Evolutionary conservation across 345 rosid genomes (phyloP), one percentile per base, ranked within the genome.

Genomic region (Populus simonii): DNA sequence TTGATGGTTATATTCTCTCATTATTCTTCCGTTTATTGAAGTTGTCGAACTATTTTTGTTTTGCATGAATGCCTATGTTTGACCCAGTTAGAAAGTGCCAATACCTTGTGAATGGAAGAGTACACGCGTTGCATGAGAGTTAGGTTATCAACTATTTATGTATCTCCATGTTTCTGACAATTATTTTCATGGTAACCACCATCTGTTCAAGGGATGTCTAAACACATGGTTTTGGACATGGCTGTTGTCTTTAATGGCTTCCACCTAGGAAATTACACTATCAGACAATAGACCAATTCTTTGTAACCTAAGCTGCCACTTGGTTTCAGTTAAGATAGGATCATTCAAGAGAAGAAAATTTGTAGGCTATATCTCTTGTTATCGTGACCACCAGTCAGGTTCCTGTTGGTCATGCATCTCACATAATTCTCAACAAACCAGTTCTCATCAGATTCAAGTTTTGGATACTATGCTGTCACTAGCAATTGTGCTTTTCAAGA

Each of bases 1-100:
- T 96, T 82, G 98, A 96, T 87, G 99, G 99, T 96, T 80, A 87
- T 92, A 75, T 78, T 81, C 71, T 53, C 71, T 83, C 35, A 71
- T 11, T 43, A 36, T 73, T 79, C 4, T 55, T 39, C 69, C 47
- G 76, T 73, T 45, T 41, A 18, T 59, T 66, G 68, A 18, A 51
- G 57, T 71, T 57, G 45, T 61, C 9, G 72, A 78, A 23, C 71
- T 74, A 23, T 73, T 11, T 45, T 8, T 22, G 41, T 61, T 70
- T 9, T 62, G 53, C 62, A 68, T 62, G 71, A 45, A 38, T 59
- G 25, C 33, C 5, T 72, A 18, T 77, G 43, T 39, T 69, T 65
- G 73, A 38, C 47, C 74, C 70, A 41, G 53, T 73, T 38, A 27
- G 62, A 36, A 61, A 68, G 36, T 72, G 80, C 38, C 65, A 29